Evolutionary conservation across 805 yeast genomes (phyloP).

Genomic region (Saccharomycopsis vini): DNA sequence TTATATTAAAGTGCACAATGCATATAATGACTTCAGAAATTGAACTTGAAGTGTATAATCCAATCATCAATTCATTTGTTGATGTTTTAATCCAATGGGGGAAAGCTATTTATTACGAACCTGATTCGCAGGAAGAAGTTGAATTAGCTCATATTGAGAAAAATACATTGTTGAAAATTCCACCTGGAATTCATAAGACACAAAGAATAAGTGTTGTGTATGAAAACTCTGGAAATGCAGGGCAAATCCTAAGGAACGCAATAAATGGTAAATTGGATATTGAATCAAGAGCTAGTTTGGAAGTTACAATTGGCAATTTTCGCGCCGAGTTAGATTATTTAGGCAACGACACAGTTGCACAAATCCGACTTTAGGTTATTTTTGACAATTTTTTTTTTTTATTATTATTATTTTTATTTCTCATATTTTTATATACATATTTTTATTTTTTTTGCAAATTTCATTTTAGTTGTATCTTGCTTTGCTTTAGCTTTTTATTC

Average conservation of each 20-base stretch:
- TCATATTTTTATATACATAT: neutral
- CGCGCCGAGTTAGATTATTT: slow-evolving; percentile 35
- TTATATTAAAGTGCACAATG: slow-evolving; percentile 41
- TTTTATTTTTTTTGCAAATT: neutral
- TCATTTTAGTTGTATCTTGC: neutral
- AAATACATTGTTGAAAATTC: slow-evolving; percentile 32
- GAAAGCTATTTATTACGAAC: slow-evolving; percentile 39
- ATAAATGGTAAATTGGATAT: slow-evolving; percentile 42
- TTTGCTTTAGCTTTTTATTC: neutral
- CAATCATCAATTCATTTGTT: slow-evolving; percentile 39
- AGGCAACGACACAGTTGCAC: slow-evolving; percentile 37
- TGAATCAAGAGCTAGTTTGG: slow-evolving; percentile 37
- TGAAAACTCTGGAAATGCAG: slow-evolving; percentile 35
- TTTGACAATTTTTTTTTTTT: slow-evolving; percentile 45
- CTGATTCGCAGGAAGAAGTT: slow-evolving; percentile 21
- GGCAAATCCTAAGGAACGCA: slow-evolving; percentile 41
- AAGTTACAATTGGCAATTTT: slow-evolving; percentile 32
- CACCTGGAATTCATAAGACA: slow-evolving; percentile 45
- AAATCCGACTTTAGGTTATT: slow-evolving; percentile 22
- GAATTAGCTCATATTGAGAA: slow-evolving; percentile 22
- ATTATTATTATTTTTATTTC: slow-evolving; percentile 15
- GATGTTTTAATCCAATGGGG: slow-evolving; percentile 36
- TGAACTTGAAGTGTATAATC: slow-evolving; percentile 47
- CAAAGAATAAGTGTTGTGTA: slow-evolving; percentile 42
- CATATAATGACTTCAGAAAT: slow-evolving; percentile 47